Percentiles rank a stretch among this genome's conserved stretches.
Conservation (phyloP, 2,329 filamentous ascomycete genomes). For the Hypoxylon sp. region DNA sequence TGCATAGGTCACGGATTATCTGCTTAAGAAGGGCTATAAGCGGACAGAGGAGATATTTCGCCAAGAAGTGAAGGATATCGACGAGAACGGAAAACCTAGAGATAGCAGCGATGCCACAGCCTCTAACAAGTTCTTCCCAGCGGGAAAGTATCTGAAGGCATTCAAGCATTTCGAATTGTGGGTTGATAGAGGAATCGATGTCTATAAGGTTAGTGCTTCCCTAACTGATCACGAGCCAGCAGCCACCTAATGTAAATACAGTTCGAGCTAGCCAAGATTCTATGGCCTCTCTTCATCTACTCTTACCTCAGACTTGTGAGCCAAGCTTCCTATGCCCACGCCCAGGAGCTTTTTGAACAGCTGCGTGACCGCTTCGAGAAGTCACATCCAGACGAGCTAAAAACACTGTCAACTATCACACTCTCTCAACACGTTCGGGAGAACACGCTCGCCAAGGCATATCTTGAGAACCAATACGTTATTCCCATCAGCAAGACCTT, state of each 20-base stretch:
- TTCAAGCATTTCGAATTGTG: conserved; percentile 83
- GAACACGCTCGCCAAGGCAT: conserved; percentile 84
- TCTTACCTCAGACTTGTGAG: conserved; percentile 86
- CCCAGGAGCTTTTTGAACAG: conserved; percentile 79
- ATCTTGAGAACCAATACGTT: conserved; percentile 88
- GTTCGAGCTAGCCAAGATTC: conserved; percentile 87
- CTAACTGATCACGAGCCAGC: conserved; percentile 37
- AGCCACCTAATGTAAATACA: conserved; percentile 54
- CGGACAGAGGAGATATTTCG: conserved; percentile 93
- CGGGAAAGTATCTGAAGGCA: conserved; percentile 80
- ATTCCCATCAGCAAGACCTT: conserved; percentile 90
- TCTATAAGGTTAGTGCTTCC: conserved; percentile 81
- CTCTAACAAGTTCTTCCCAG: conserved; percentile 59
- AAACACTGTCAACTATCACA: conserved; percentile 79
- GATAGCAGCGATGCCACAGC: conserved; percentile 76
- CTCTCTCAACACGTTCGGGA: conserved; percentile 83
- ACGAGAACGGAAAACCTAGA: conserved; percentile 84
- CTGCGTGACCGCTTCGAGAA: conserved; percentile 80
- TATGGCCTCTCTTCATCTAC: conserved; percentile 97
- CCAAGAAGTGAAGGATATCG: conserved; percentile 87
- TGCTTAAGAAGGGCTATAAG: conserved; percentile 95
- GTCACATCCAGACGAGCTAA: conserved; percentile 85
- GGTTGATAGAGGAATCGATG: conserved; percentile 91
- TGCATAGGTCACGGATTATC: conserved; percentile 85
- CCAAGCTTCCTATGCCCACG: conserved; percentile 79